Conservation (phyloP, 83 land plant genomes). For the Picea abies region DNA sequence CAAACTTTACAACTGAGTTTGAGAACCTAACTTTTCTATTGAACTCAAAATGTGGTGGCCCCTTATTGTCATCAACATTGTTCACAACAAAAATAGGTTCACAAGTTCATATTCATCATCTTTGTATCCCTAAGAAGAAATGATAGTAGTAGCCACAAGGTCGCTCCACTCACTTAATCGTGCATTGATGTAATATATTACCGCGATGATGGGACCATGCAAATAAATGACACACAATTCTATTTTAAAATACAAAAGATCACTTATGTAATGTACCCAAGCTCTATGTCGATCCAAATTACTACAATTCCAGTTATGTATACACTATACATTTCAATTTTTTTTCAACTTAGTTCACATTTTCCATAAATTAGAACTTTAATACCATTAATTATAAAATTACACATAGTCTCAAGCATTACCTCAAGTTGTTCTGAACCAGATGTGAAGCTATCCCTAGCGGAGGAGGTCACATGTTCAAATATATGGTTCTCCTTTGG, state of each 20-base stretch:
- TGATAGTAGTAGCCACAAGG: slow-evolving; percentile 64
- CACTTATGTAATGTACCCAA: background rate
- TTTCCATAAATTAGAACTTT: too few species aligned
- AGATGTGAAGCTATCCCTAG: too few species aligned
- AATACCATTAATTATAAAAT: too few species aligned
- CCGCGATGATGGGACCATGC: slow-evolving; percentile 61
- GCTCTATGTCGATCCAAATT: too few species aligned
- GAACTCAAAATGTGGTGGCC: slow-evolving; percentile 69
- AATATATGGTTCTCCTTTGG: too few species aligned
- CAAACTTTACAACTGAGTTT: slow-evolving; percentile 18
- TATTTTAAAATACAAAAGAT: slow-evolving; percentile 68
- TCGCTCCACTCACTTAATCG: slow-evolving; percentile 40
- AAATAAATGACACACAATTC: slow-evolving; percentile 71
- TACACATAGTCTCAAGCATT: too few species aligned
- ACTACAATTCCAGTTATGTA: too few species aligned
- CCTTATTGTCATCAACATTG: slow-evolving; percentile 63
- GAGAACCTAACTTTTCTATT: slow-evolving; percentile 42
- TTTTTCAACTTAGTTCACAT: too few species aligned
- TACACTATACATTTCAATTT: too few species aligned
- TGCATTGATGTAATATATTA: slow-evolving; percentile 60
- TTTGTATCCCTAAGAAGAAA: slow-evolving; percentile 71
- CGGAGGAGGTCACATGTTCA: too few species aligned
- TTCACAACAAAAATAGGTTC: slow-evolving; percentile 84
- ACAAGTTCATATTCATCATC: slow-evolving; percentile 42
- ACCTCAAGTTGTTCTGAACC: too few species aligned